Base-by-base conservation (phyloP, 345 rosid species). In the Eucalyptus pauciflora region DNA sequence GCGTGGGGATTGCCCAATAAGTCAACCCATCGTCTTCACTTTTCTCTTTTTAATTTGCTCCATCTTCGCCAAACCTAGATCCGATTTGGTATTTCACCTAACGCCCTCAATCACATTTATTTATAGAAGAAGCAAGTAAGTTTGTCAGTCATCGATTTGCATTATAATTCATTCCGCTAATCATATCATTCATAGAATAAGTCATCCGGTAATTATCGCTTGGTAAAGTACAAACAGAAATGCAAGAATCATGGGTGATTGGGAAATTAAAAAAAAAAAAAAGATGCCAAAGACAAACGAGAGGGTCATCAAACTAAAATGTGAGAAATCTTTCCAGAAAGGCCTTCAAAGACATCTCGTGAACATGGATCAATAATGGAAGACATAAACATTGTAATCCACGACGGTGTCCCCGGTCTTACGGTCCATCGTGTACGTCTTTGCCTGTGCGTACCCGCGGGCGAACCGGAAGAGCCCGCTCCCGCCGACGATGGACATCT, bases 401-500 rank as follows among this genome's bases (percentile, higher is more conserved):
- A 93, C 93, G 48, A 89, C 86, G n/a, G 94, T 90, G 52, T 90
- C 88, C 56, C 92, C 90, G 10, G 92, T 89, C 51, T 48, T 86
- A 9, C 43, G 1, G 85, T 93, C 86, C 13, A 91, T 4, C n/a
- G 43, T 15, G 29, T 90, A 86, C 37, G 96, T 95, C 88, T 76
- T 91, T 0, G 95, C 95, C 92, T 91, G 92, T 85, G 91, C 95
- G 86, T 92, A 95, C 18, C 96, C 96, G 15, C 94, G 91, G 2
- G 95, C 93, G 86, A 95, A 95, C 56, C 95, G 94, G 94, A 95
- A 95, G 49, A 90, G 58, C 52, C 96, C 96, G 46, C 95, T 94
- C 16, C 96, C 96, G n/a, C 96, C 95, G 58, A 95, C 90, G 49
- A 88, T 54, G 37, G 89, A 48, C 89, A 89, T 52, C 90, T 89